phyloP scores from a whole-genome alignment of 1,284 basidiomycete species.

The Vanrija pseudolonga region DNA sequence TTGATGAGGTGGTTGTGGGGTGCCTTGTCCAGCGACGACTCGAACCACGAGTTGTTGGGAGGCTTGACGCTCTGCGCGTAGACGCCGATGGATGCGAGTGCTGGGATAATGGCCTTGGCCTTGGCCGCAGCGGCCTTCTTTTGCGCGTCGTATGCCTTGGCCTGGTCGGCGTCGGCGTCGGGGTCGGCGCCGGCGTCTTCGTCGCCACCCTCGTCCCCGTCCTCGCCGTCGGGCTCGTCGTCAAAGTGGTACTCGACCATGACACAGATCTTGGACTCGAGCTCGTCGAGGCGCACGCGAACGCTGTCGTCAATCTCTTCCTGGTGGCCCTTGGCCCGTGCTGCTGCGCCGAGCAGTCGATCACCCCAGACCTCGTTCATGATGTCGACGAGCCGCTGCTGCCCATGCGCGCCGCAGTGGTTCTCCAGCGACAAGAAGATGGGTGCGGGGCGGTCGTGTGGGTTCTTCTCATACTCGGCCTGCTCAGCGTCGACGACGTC shows the following conservation, averaged over 20 bases:
- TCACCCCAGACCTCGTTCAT: constrained; percentile 15
- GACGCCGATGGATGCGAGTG: constrained; percentile 11
- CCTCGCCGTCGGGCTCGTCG: not conserved
- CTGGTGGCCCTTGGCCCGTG: not conserved
- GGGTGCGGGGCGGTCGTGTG: not conserved
- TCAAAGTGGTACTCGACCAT: constrained; percentile 18
- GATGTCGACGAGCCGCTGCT: constrained; percentile 16
- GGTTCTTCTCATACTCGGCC: no score
- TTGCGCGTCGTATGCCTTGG: constrained; percentile 1
- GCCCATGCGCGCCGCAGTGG: constrained; percentile 13
- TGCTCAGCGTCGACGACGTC: constrained; percentile 3
- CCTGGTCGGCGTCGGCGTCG: not conserved
- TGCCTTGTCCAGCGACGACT: constrained; percentile 2
- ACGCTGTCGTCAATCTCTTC: not conserved
- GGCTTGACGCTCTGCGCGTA: constrained; percentile 18
- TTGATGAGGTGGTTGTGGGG: constrained; percentile 19
- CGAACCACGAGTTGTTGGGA: constrained; percentile 13
- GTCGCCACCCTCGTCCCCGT: not conserved
- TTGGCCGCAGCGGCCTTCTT: constrained; percentile 1
- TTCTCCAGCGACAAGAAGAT: constrained; percentile 16
- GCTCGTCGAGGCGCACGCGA: constrained; percentile 5
- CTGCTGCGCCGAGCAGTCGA: not conserved
- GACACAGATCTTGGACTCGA: constrained; percentile 12
- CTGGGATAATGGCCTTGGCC: constrained; percentile 9
- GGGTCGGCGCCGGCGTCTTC: not conserved